phyloP scores from a whole-genome alignment of 352 stramenopile species.

The Phytophthora citricola region DNA sequence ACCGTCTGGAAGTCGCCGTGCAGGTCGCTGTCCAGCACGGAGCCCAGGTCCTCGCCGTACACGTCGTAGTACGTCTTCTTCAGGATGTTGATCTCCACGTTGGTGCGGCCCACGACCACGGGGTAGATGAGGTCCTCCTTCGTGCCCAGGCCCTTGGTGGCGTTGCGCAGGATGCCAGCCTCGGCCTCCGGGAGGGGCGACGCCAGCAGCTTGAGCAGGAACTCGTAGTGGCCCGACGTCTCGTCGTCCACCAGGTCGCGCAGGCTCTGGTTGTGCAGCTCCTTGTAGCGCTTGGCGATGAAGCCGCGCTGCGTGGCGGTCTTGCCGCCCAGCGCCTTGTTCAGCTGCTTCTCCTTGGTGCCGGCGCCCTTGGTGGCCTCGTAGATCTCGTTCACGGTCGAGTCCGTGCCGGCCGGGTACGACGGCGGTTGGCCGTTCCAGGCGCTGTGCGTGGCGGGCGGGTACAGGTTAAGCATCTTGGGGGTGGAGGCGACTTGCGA shows the following conservation, averaged over 20 bases:
- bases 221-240: conserved; percentile 67
- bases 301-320: conserved; percentile 65
- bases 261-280: conserved; percentile 69
- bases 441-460: conserved; percentile 65
- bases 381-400: conserved; percentile 64
- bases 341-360: conserved; percentile 71
- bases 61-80: conserved; percentile 85
- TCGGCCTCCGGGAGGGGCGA: conserved; percentile 70
- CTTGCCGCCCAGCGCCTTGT: conserved; percentile 66
- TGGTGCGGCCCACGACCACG: conserved; percentile 65
- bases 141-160: conserved; percentile 73
- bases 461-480: conserved; percentile 85
- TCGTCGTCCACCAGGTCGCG: conserved; percentile 69
- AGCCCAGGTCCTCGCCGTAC: conserved; percentile 68
- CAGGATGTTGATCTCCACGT: conserved; percentile 79
- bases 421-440: conserved; percentile 56
- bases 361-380: conserved; percentile 71
- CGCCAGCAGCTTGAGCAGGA: conserved; percentile 65
- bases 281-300: conserved; percentile 75
- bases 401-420: conserved; percentile 63
- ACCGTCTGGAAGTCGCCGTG: conserved; percentile 79
- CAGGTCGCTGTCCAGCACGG: conserved; percentile 70
- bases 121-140: conserved; percentile 76
- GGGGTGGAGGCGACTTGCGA: conserved; percentile 15
- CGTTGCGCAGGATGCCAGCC: conserved; percentile 63